Base-by-base conservation (phyloP, 352 stramenopile genomes). In the Aphanomyces invadans region DNA sequence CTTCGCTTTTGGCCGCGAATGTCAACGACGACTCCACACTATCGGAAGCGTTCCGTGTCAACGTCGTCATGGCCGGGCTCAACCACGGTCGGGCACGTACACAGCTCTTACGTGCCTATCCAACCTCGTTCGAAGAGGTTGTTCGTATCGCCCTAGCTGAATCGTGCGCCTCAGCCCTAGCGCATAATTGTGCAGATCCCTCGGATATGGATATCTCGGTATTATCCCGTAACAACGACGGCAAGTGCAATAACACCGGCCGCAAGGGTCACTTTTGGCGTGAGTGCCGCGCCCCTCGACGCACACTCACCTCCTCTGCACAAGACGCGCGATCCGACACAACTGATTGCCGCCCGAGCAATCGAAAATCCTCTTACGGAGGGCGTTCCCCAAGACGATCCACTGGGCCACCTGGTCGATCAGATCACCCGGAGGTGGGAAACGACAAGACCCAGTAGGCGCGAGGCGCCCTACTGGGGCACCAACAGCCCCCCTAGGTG, bases 121-220 rank as follows among this genome's bases (percentile, higher is more conserved):
- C 25, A n/a, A 11, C 0, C 11, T 15, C 49, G 15, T 57, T 57
- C 29, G 49, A 57, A 29, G 49, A 57, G 12, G 23, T 26, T 26
- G 49, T 57, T 7, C 15, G n/a, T 26, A 57, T 57, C 49, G 49
- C 49, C 11, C 15, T 57, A 1, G 0, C 49, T 5, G 1, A 38
- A 26, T 29, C 7, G 2, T 57, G 0, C 19, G 32, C 49, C 17
- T n/a, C 15, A 15, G n/a, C 17, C 25, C 2, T 36, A 11, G 49
- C 49, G 21, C 23, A 19, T 57, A 25, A 29, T 4, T 25, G 49
- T 10, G 25, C 10, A 5, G 29, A 32, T 33, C 28, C 49, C 4
- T 57, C 29, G 25, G 49, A 57, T n/a, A 57, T 57, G 49, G 49
- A 57, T 57, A 21, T 52, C 44, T n/a, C 44, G 23, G 23, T n/a